Evolutionary conservation across 805 yeast genomes (phyloP), one percentile per base, ranked within the genome.

Genomic region (Kockiozyma suomiensis): DNA sequence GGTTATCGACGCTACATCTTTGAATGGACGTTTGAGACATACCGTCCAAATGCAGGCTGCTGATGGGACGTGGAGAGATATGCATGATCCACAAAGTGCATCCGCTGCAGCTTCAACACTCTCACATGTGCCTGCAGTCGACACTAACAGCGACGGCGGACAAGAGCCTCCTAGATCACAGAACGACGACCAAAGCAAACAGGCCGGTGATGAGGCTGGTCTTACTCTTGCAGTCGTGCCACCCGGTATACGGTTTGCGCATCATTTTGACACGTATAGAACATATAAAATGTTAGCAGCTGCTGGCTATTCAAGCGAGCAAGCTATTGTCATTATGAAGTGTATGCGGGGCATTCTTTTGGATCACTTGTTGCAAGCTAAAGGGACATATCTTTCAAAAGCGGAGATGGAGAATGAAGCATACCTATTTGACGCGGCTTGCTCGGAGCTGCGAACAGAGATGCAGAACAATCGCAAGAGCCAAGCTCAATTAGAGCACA

Each of bases 391-490:
- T 17, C 70, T 78, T 17, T 78, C 79, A 23, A 74, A 74, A 28
- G 83, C 84, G 62, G 97, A 90, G 66, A 75, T 90, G 15, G 97
- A 92, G 64, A 93, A 92, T 69, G 97, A 93, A 68, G 81, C 84
- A 23, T 94, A 93, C 70, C 75, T 94, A 13, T 92, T 90, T 72
- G 93, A 91, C 70, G 96, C 97, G 33, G 97, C 97, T 0, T 90
- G 90, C 62, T 86, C 92, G 56, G 98, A 93, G 72, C 74, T 93
- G 38, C 75, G 87, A 50, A 89, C 87, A 47, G 97, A 91, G 68
- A 82, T 91, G 25, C 84, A 86, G 42, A 80, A 85, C 42, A 81
- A 87, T 32, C 77, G 97, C 65, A 91, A 87, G 64, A 76, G 78
- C 12, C 88, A 89, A 62, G 77, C 87, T 55, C 85, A 85, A 65